Evolutionary conservation across 805 yeast species (phyloP), one percentile per base, ranked within the genome.

Genomic region (Spathaspora hagerdaliae): DNA sequence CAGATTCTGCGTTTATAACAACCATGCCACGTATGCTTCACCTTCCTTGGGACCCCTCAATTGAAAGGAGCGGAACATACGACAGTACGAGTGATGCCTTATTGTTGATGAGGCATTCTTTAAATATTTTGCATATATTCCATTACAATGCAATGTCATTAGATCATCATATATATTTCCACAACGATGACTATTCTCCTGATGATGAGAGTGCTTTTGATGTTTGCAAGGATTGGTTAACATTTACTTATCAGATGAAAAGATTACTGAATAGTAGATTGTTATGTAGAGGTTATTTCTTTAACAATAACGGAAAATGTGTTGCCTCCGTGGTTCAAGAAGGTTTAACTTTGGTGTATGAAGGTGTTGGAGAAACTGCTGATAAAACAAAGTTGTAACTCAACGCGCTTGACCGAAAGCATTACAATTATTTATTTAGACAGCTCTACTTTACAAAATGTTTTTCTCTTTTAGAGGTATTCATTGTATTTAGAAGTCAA

Each of bases 121-220:
- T 71, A 35, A 61, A 64, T 44, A 60, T 64, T n/a, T 52, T 69
- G 24, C 70, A 62, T 44, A 40, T 71, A 10, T 68, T 61, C 51
- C 76, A 71, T 50, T 71, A 71, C 55, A 66, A 64, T 44, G 76
- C 75, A 26, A 71, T 71, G 75, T 67, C 74, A 5, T 53, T 71
- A 27, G 75, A 71, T 51, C 76, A 71, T 54, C 75, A 71, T 50
- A 58, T 71, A 13, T 71, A 71, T 48, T 71, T 71, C 51, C 76
- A 71, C 42, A 51, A 54, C 32, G 60, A 56, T 37, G 60, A 64
- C 31, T 53, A 52, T 27, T 42, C 45, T 2, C 58, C 54, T 19
- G 15, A 32, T 13, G 44, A 54, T 36, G 53, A 42, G 2, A 32
- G 44, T 36, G 46, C 51, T 6, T 59, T 66, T 38, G 69, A 71